phyloP scores from a whole-genome alignment of 352 stramenopile species.

The Pythium guiyangense region DNA sequence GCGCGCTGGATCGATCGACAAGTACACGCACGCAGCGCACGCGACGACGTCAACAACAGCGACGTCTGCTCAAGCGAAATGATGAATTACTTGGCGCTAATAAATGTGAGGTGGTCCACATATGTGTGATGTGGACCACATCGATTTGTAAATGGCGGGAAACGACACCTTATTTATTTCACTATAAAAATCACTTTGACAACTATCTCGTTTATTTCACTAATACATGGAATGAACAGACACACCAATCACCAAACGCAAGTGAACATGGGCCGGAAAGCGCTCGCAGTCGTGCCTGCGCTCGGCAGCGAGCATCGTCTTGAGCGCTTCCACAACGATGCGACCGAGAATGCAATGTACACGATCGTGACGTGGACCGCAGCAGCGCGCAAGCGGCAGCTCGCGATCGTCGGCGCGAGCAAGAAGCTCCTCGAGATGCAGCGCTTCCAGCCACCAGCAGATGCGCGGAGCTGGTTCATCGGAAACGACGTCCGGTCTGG shows the following conservation, averaged over 20 bases:
- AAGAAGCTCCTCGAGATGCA: slow-evolving; percentile 57
- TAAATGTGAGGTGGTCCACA: no score
- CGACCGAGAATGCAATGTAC: slow-evolving; percentile 42
- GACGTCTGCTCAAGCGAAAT: background rate
- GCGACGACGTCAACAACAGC: no score
- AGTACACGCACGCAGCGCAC: no score
- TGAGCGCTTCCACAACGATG: slow-evolving; percentile 65
- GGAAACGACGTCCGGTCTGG: slow-evolving; percentile 62
- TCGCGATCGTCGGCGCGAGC: slow-evolving; percentile 31
- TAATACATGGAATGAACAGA: no score
- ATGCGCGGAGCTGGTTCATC: slow-evolving; percentile 72
- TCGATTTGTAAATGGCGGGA: no score
- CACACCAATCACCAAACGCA: no score
- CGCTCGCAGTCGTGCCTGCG: slow-evolving; percentile 44
- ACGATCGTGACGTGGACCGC: slow-evolving; percentile 43
- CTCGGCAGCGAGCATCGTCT: slow-evolving; percentile 32
- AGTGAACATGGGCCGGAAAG: slow-evolving; percentile 41
- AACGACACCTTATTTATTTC: background rate
- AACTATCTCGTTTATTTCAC: no score
- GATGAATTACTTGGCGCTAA: background rate
- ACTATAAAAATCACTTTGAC: no score
- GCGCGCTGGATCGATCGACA: no score
- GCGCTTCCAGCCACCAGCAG: slow-evolving; percentile 31
- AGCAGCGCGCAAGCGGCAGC: slow-evolving; percentile 36
- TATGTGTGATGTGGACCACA: no score